A percentile compares a stretch with the other conserved stretches of the same genome.
phyloP scores from a whole-genome alignment of 306 rosid genomes.

The Acacia acuminata region DNA sequence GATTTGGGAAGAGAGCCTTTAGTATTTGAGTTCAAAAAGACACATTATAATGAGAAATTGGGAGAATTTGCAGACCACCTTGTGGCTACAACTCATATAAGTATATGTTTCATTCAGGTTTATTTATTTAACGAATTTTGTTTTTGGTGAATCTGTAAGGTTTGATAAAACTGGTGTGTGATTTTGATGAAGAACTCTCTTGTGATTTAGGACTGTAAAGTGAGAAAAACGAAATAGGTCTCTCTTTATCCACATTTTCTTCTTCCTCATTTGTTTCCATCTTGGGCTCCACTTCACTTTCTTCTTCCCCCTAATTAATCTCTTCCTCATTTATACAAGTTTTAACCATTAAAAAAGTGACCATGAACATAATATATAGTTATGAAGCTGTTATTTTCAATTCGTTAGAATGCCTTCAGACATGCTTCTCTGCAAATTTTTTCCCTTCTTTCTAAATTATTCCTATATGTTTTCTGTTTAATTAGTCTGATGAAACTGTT shows the following conservation, averaged over 20 bases:
- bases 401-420: neutral
- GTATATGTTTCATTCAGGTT: too few species aligned
- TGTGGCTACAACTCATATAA: too few species aligned
- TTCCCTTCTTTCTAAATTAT: neutral
- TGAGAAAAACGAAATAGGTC: too few species aligned
- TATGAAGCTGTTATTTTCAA: neutral
- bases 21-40: too few species aligned
- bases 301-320: neutral
- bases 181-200: too few species aligned
- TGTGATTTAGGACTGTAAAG: too few species aligned
- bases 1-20: too few species aligned
- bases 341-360: neutral
- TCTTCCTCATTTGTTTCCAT: neutral
- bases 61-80: too few species aligned
- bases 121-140: too few species aligned
- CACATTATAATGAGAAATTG: too few species aligned
- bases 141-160: too few species aligned
- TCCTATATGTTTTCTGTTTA: neutral
- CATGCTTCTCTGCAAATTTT: neutral
- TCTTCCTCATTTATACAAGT: neutral
- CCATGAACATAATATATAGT: neutral
- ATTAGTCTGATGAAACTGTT: neutral
- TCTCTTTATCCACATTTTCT: constrained; percentile 2
- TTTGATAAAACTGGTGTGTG: too few species aligned
- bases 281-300: neutral